Conservation (phyloP, 2,329 filamentous ascomycete species). For the Trichocomaceae sp. region DNA sequence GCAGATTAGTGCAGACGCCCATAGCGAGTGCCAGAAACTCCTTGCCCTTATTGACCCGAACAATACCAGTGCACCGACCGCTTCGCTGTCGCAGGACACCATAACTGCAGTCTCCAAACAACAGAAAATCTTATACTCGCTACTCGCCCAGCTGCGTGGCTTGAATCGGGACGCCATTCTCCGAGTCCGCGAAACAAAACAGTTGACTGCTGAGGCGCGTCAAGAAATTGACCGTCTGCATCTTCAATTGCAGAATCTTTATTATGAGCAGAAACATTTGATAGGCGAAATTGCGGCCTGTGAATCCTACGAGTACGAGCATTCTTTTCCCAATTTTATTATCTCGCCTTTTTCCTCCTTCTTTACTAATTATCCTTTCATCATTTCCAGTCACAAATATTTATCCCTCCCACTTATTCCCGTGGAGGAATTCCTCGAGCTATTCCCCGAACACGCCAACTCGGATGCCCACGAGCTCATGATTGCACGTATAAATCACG, state of each 20-base stretch:
- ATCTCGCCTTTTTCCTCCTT: neutral
- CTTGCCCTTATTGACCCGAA: slow-evolving; percentile 51
- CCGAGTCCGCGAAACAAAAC: slow-evolving; percentile 76
- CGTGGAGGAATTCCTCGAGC: slow-evolving; percentile 69
- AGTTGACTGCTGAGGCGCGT: slow-evolving; percentile 74
- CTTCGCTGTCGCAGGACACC: slow-evolving; percentile 39
- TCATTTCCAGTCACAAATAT: slow-evolving; percentile 61
- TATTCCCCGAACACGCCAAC: slow-evolving; percentile 67
- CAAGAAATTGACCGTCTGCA: slow-evolving; percentile 89
- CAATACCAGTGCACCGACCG: slow-evolving; percentile 25
- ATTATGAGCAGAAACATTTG: slow-evolving; percentile 90
- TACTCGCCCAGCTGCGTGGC: slow-evolving; percentile 72
- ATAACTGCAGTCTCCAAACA: slow-evolving; percentile 61
- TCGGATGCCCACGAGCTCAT: slow-evolving; percentile 74
- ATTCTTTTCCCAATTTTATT: slow-evolving; percentile 18
- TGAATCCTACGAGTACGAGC: slow-evolving; percentile 76
- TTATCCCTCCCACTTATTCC: slow-evolving; percentile 78
- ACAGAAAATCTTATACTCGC: slow-evolving; percentile 72
- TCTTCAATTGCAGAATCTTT: slow-evolving; percentile 87
- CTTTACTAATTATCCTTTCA: neutral
- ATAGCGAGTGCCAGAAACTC: slow-evolving; percentile 60
- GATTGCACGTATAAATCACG: slow-evolving; percentile 84
- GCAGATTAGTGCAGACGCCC: slow-evolving; percentile 64
- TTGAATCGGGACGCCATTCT: slow-evolving; percentile 77
- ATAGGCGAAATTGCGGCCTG: slow-evolving; percentile 85